phyloP scores from a whole-genome alignment of 2,329 filamentous ascomycete genomes.

The Colletotrichum coccodes region DNA sequence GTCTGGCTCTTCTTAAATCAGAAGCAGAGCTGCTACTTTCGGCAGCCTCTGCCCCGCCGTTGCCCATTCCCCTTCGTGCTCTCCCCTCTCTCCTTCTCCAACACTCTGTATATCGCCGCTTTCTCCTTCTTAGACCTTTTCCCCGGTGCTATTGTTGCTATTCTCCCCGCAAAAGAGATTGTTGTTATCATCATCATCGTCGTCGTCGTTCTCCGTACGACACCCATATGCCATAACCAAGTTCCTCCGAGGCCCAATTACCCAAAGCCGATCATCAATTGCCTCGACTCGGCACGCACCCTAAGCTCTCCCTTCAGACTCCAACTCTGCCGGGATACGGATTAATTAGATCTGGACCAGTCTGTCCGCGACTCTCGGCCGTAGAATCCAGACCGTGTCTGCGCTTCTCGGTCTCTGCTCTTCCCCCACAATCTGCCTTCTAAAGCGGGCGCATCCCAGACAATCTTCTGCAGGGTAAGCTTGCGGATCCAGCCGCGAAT shows the following conservation, averaged over 20 bases:
- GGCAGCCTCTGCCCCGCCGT: not conserved
- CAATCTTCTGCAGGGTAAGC: conserved; percentile 21
- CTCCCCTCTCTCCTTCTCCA: not conserved
- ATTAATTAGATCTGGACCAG: not conserved
- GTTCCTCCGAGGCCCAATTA: not conserved
- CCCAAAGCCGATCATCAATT: not conserved
- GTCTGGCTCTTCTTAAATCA: conserved; percentile 1
- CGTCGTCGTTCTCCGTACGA: not conserved
- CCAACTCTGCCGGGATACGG: not conserved
- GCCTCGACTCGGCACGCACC: not conserved
- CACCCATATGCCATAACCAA: not conserved
- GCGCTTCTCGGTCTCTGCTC: not conserved
- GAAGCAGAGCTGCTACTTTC: conserved; percentile 13
- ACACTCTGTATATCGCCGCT: not conserved
- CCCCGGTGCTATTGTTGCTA: too few relatives aligned
- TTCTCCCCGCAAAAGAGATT: too few relatives aligned
- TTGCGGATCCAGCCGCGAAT: conserved; percentile 21
- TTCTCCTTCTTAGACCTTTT: not conserved
- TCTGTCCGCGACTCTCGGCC: not conserved
- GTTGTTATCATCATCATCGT: too few relatives aligned
- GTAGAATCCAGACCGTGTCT: conserved; percentile 7
- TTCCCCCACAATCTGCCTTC: conserved; percentile 13
- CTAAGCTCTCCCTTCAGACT: not conserved
- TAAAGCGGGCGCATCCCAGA: conserved; percentile 5
- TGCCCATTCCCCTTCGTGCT: not conserved